Conservation (phyloP, 768 basidiomycete species). For the Suillus lakei region DNA sequence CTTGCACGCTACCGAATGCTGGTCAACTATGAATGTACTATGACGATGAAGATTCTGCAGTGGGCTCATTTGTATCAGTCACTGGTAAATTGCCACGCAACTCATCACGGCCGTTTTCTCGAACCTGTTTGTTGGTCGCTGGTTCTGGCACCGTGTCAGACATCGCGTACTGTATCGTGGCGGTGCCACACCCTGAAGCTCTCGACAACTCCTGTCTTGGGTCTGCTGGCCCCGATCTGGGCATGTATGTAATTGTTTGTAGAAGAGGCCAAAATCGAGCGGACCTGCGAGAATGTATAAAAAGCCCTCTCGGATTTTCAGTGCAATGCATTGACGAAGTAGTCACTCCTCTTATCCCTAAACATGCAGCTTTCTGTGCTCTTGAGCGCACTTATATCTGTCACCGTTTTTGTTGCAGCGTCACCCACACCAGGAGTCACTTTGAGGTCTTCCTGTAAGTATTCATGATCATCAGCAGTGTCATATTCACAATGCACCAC, state of each 20-base stretch:
- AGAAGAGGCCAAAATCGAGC: background rate
- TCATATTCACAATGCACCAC: background rate
- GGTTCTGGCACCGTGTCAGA: background rate
- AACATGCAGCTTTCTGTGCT: conserved; percentile 6
- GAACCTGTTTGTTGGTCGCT: background rate
- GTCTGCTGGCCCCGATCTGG: background rate
- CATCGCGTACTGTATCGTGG: background rate
- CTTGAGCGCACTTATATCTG: background rate
- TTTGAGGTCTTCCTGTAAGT: background rate
- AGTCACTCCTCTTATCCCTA: background rate
- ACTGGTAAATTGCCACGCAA: background rate
- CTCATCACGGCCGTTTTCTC: background rate
- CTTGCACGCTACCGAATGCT: background rate
- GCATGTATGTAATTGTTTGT: background rate
- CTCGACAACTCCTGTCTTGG: too few species aligned
- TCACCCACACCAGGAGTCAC: background rate
- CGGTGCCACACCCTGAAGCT: background rate
- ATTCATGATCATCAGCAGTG: background rate
- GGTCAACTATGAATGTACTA: background rate
- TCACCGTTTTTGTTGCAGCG: background rate
- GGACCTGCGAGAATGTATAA: background rate
- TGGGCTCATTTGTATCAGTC: background rate
- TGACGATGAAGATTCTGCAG: background rate
- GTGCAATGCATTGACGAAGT: background rate
- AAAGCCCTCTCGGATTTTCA: background rate